phyloP scores from a whole-genome alignment of 495 filamentous ascomycete species.

The Xylaria acuta region DNA sequence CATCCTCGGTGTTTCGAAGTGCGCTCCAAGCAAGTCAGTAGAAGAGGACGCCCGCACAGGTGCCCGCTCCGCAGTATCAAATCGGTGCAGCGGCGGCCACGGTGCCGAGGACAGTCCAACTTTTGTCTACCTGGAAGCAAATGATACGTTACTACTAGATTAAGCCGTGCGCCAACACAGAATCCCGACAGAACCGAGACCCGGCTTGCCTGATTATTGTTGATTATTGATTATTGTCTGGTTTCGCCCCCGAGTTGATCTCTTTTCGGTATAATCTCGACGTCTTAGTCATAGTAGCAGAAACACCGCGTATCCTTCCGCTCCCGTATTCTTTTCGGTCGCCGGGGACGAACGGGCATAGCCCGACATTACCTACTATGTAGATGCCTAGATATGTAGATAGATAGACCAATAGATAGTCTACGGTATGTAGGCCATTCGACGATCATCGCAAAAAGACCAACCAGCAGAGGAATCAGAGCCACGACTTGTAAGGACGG shows the following conservation, averaged over 20 bases:
- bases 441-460: not conserved
- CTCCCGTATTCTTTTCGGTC: not conserved
- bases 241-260: not conserved
- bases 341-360: not conserved
- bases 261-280: not conserved
- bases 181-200: not conserved
- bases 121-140: not conserved
- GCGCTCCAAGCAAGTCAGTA: not conserved
- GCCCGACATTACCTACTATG: not conserved
- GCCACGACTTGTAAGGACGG: not conserved
- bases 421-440: not conserved
- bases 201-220: constrained; percentile 10
- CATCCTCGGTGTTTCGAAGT: constrained; percentile 4
- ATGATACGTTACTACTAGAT: constrained; percentile 2
- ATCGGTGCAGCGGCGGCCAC: constrained; percentile 10
- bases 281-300: not conserved
- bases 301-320: not conserved
- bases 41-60: no score
- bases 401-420: not conserved
- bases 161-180: not conserved
- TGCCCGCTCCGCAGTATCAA: constrained; percentile 3
- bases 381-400: not conserved
- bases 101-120: not conserved
- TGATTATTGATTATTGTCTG: no score
- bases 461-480: not conserved